Evolutionary conservation across 179 eudicot species (phyloP), one percentile per base, ranked within the genome.

Genomic region (Heliamphora pulchella): DNA sequence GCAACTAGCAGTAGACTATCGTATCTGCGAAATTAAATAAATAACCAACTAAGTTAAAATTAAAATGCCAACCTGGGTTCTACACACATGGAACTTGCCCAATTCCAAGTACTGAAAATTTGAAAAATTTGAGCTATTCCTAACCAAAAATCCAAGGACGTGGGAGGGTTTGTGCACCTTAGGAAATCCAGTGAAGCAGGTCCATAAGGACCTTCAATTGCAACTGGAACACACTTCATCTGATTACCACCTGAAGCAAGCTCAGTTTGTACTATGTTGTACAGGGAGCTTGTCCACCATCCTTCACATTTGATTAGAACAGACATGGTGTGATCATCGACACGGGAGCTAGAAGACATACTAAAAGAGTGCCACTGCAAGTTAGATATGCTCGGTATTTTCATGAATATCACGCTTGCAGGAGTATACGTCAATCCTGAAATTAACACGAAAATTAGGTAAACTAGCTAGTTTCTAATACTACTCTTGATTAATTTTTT

Each of bases 201-300:
- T 71, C 98, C 98, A 83, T 94, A 93, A 69, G 98, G 98, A 71
- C 97, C 98, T 88, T 91, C 96, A 9, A 91, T 63, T 18, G 89
- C 86, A 78, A 89, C 88, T 64, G 89, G 87, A 75, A 93, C 83
- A 70, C 87, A 86, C 81, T 74, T 80, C 39, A 79, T 82, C 74
- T 54, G 82, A 71, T 86, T 75, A n/a, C 71, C 76, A 53, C 83
- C 75, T 8, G 85, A 80, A 66, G 86, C 80, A 9, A 48, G 47
- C 81, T 84, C 86, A 74, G 81, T 78, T 72, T 76, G 61, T 58
- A 91, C 66, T 39, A 82, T 75, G 61, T 87, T 76, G 67, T 90
- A 87, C 47, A 94, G 86, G 71, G 90, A 72, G 71, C 81, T 87
- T 64, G 97, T 94, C 98, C 98, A 94, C 80, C 83, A 66, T 41